Conservation (phyloP, 768 basidiomycete species). For the Trametes punicea region DNA sequence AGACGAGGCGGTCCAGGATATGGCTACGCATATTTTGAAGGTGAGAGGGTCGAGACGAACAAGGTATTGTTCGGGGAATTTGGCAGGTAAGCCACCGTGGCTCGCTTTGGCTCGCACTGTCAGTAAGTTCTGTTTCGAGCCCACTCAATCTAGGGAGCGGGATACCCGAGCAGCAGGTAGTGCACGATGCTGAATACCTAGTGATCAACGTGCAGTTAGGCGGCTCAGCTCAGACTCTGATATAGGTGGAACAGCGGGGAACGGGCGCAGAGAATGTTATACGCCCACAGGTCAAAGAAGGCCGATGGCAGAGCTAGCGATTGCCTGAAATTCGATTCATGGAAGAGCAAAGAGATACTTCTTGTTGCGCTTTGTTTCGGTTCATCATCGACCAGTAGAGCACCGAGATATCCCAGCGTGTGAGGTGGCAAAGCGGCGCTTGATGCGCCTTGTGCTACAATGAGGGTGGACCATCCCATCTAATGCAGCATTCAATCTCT, state of each 20-base stretch:
- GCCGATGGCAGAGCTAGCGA: too few species aligned
- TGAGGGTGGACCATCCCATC: neutral
- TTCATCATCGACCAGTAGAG: too few species aligned
- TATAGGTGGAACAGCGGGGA: neutral
- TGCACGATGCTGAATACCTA: neutral
- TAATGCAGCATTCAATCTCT: too few species aligned
- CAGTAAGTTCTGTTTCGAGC: too few species aligned
- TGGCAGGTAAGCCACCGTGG: neutral
- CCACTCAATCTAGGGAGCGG: neutral
- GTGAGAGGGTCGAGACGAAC: too few species aligned
- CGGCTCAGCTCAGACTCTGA: neutral
- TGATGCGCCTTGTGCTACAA: neutral
- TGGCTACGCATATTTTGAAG: neutral
- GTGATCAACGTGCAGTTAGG: neutral
- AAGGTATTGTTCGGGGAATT: neutral
- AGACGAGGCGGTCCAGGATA: neutral
- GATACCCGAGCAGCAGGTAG: neutral
- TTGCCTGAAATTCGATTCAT: too few species aligned
- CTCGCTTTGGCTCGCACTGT: neutral
- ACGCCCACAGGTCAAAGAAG: neutral
- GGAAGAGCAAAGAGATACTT: too few species aligned
- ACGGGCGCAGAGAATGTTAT: neutral
- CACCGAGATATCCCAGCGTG: too few species aligned
- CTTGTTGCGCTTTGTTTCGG: too few species aligned
- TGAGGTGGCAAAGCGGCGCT: neutral